These are phyloP conservation scores for Senna siamea DNA, from an alignment of 306 rosid species.

Conservation along the genomic window DNA sequence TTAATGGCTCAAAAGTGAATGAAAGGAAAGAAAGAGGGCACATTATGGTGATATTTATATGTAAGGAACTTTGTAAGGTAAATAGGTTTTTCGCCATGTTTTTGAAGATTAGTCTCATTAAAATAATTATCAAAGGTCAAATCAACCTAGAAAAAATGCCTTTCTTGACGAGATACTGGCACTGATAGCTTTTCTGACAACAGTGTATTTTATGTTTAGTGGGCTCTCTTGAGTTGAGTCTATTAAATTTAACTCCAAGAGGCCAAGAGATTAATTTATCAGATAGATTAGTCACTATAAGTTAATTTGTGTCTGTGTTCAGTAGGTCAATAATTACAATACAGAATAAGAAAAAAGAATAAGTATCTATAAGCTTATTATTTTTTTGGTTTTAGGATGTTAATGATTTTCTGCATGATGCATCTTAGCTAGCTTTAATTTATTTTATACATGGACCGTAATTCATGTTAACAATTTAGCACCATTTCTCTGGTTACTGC, in stretches of 20 bases:
- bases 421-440: neutral
- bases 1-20: too few relatives aligned
- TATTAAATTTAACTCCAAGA: neutral
- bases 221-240: neutral
- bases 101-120: slow-evolving; percentile 30
- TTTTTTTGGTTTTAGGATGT: neutral
- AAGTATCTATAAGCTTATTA: neutral
- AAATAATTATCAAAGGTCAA: neutral
- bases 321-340: neutral
- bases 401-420: neutral
- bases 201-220: neutral
- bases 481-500: slow-evolving; percentile 1
- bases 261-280: neutral
- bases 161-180: neutral
- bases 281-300: neutral
- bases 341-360: neutral
- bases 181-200: neutral
- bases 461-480: neutral
- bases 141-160: neutral
- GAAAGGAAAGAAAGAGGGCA: neutral
- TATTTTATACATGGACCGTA: too few relatives aligned
- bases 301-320: slow-evolving; percentile 7
- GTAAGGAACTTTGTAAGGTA: slow-evolving; percentile 36
- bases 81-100: slow-evolving; percentile 12
- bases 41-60: slow-evolving; percentile 24